Conservation (phyloP, 2,329 filamentous ascomycete genomes). For the Aspergillus versicolor region DNA sequence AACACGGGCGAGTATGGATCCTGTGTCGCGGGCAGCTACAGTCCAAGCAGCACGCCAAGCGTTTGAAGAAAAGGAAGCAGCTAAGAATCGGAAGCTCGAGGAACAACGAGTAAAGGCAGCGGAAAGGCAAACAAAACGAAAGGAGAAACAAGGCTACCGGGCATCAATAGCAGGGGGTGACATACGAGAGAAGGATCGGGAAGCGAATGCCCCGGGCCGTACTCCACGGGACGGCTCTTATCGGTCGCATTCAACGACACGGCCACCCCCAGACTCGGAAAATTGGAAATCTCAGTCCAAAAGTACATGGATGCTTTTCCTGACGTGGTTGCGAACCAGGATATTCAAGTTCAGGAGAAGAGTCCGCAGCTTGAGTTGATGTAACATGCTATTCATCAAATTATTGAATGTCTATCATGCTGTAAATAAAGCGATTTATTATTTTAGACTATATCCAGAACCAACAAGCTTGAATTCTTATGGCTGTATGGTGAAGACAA, state of each 20-base stretch:
- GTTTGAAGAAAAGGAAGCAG: constrained; percentile 60
- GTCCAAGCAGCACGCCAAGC: constrained; percentile 57
- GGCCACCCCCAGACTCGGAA: constrained; percentile 13
- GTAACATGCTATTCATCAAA: neutral
- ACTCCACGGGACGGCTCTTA: constrained; percentile 2
- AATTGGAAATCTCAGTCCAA: constrained; percentile 35
- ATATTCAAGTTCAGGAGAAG: constrained; percentile 51
- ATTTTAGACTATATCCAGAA: neutral
- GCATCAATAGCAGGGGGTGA: constrained; percentile 23
- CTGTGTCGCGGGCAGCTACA: constrained; percentile 54
- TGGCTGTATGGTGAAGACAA: neutral
- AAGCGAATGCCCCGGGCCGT: constrained; percentile 21
- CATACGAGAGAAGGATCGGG: constrained; percentile 7
- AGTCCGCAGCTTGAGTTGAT: constrained; percentile 28
- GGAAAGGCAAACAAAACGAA: constrained; percentile 44
- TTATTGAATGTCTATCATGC: neutral
- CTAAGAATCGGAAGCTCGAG: constrained; percentile 55
- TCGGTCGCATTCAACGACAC: constrained; percentile 4
- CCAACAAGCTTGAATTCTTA: neutral
- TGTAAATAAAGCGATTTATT: constrained; percentile 4
- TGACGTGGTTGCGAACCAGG: constrained; percentile 58
- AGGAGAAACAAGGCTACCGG: constrained; percentile 37
- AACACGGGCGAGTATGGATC: constrained; percentile 51
- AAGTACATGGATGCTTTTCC: constrained; percentile 53
- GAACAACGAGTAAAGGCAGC: constrained; percentile 52